Base-by-base conservation (phyloP, 2,329 filamentous ascomycete species). In the Ustulina deusta region DNA sequence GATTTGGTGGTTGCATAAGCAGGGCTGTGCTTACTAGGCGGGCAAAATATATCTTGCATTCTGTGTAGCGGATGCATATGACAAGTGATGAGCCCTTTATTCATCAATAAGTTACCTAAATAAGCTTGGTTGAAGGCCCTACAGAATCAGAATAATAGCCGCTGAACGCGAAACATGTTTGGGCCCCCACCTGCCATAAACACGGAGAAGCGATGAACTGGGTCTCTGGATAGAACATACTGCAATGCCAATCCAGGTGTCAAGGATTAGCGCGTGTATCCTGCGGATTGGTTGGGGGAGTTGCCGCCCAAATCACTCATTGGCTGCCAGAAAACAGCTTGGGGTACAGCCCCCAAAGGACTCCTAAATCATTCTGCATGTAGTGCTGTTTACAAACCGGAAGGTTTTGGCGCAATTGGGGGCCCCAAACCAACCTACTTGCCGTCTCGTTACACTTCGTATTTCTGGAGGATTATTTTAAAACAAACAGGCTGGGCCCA, bases 301-400 rank as follows among this genome's bases (percentile, higher is more conserved):
- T 48, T 58, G 22, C 22, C 61, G 44, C 61, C 44, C 2, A 48
- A 13, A 25, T 38, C 29, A 29, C 25, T 29, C 36, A 25, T 46
- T 29, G 51, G 51, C 29, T 49, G 20, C 29, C 22, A 52, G 9
- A 46, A 64, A 22, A 42, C 15, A 25, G n/a, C 11, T 40, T 51
- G n/a, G 44, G 27, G 42, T 38, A 51, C 25, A 42, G 61, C 61
- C 61, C 61, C 61, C 44, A 44, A 57, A 58, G 34, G 20, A 51
- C 25, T 63, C 15, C 9, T 17, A 10, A n/a, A 38, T 1, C 9
- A 29, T 40, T n/a, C 29, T 9, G 20, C 5, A 63, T 49, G 29
- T 51, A 38, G 27, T 22, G 11, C 11, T 38, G 25, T 11, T 25
- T 20, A 22, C 38, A 58, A 38, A 44, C 10, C n/a, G n/a, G 42